phyloP scores from a whole-genome alignment of 2,329 filamentous ascomycete species.

The Hymenoscyphus scutula region DNA sequence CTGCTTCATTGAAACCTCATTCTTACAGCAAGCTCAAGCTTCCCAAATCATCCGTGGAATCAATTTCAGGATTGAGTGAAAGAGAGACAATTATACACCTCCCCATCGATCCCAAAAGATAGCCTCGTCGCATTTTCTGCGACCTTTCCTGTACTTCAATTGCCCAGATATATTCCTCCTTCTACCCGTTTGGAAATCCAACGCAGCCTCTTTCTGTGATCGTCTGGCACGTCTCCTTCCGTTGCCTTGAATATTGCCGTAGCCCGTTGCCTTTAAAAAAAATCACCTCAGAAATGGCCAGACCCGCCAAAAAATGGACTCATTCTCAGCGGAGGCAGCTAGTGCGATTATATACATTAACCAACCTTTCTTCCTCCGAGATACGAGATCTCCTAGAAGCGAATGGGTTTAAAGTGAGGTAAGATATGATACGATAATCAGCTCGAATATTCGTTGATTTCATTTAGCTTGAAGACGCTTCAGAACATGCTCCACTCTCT shows the following conservation, averaged over 20 bases:
- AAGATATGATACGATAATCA: not conserved
- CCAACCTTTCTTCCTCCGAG: not conserved
- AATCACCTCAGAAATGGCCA: not conserved
- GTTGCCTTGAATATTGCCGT: not conserved
- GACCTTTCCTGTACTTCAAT: too few relatives aligned
- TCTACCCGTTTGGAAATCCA: not conserved
- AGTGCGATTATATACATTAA: not conserved
- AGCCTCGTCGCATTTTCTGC: too few relatives aligned
- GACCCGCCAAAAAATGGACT: not conserved
- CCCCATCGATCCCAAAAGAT: too few relatives aligned
- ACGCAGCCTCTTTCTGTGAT: not conserved
- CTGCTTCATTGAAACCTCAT: too few relatives aligned
- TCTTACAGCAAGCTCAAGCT: too few relatives aligned
- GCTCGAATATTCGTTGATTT: not conserved
- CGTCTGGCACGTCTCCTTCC: not conserved
- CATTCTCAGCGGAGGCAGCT: not conserved
- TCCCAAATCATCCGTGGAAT: too few relatives aligned
- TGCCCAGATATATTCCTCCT: too few relatives aligned
- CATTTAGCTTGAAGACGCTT: not conserved
- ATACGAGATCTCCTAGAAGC: not conserved
- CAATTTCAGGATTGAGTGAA: too few relatives aligned
- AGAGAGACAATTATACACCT: too few relatives aligned
- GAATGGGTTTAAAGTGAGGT: not conserved
- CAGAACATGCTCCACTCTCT: constrained; percentile 1
- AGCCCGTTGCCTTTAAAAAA: not conserved